Conservation (phyloP, 371 early-diverging fungal species). For the Lichtheimia ramosa region DNA sequence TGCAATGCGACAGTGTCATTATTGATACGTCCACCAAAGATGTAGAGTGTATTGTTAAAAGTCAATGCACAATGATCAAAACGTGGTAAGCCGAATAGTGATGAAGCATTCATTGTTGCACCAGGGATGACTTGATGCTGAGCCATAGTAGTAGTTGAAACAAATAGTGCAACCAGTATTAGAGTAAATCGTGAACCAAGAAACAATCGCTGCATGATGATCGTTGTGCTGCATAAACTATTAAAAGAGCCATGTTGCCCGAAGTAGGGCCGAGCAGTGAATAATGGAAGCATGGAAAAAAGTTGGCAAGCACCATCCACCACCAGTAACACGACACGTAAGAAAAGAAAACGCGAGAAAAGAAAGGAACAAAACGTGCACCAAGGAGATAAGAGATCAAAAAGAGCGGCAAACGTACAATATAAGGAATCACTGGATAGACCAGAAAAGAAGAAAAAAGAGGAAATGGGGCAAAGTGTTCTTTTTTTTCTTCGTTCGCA, state of each 20-base stretch:
- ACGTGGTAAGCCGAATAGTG: constrained; percentile 16
- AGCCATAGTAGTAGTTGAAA: too few species aligned
- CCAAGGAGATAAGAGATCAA: background rate
- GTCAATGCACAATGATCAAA: constrained; percentile 15
- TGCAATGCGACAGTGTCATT: background rate
- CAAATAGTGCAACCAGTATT: too few species aligned
- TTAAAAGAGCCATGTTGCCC: too few species aligned
- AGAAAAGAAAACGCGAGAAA: background rate
- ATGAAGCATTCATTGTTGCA: too few species aligned
- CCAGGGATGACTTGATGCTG: background rate
- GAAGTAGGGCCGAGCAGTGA: too few species aligned
- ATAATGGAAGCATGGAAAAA: too few species aligned
- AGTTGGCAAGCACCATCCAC: background rate
- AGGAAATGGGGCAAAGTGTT: background rate
- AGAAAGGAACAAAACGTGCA: background rate
- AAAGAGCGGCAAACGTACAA: background rate
- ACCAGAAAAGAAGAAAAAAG: background rate
- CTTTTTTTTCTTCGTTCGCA: background rate
- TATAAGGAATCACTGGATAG: background rate
- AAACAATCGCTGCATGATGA: too few species aligned
- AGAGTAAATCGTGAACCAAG: too few species aligned
- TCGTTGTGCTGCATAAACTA: too few species aligned
- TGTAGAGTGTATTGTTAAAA: constrained; percentile 15
- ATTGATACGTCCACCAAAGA: constrained; percentile 12
- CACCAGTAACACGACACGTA: background rate